A percentile compares a stretch with the other conserved stretches of the same genome.
Conservation (phyloP, 2,329 filamentous ascomycete species). For the Helicocarpus griseus region DNA sequence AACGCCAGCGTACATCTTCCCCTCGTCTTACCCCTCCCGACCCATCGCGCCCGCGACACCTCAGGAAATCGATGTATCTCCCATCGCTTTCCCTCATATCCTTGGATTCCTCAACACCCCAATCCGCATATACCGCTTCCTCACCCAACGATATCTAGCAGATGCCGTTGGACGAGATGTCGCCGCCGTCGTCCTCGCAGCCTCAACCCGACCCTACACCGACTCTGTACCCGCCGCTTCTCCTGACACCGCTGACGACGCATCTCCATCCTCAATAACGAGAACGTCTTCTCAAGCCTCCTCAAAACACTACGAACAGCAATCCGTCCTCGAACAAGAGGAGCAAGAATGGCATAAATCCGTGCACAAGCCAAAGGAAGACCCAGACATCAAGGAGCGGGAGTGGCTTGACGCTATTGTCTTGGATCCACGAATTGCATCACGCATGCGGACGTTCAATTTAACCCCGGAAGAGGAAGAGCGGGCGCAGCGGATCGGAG, state of each 20-base stretch:
- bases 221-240: constrained; percentile 17
- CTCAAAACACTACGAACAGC: constrained; percentile 49
- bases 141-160: constrained; percentile 72
- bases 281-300: constrained; percentile 26
- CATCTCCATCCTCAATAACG: constrained; percentile 27
- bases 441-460: constrained; percentile 72
- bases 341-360: constrained; percentile 78
- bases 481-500: constrained; percentile 51
- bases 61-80: constrained; percentile 60
- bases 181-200: constrained; percentile 66
- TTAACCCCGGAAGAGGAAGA: constrained; percentile 60
- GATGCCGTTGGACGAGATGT: constrained; percentile 82
- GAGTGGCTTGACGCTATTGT: constrained; percentile 69
- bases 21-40: constrained; percentile 60
- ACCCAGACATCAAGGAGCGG: constrained; percentile 50
- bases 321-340: constrained; percentile 56
- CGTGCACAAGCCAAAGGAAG: constrained; percentile 47
- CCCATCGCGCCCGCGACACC: constrained; percentile 58
- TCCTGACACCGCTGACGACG: constrained; percentile 11
- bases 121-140: constrained; percentile 73
- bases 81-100: constrained; percentile 75
- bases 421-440: constrained; percentile 64
- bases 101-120: constrained; percentile 89
- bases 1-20: constrained; percentile 63
- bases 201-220: constrained; percentile 32